phyloP scores from a whole-genome alignment of 805 yeast species.

The Huiozyma naganishii region DNA sequence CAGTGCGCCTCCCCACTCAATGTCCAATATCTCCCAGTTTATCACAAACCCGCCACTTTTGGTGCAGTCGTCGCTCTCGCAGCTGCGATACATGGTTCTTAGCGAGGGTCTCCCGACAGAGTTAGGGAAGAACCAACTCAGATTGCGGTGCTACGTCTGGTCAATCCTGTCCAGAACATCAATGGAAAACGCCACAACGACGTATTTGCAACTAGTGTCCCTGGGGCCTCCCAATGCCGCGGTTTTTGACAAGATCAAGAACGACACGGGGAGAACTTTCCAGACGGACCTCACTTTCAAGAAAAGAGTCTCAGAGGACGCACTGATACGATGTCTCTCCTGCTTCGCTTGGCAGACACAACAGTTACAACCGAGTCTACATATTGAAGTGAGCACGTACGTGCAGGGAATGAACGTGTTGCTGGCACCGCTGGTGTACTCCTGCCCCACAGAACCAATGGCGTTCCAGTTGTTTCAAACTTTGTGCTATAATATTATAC shows the following conservation, averaged over 20 bases:
- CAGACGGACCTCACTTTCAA: constrained; percentile 62
- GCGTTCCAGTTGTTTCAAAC: constrained; percentile 64
- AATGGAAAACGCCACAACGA: constrained; percentile 40
- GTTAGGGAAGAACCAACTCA: constrained; percentile 6
- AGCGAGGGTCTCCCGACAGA: constrained; percentile 12
- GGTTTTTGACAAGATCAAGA: constrained; percentile 49
- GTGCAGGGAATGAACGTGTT: constrained; percentile 92
- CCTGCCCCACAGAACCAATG: constrained; percentile 73
- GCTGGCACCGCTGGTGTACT: constrained; percentile 71
- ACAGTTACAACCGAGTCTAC: constrained; percentile 5
- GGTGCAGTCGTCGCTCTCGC: constrained; percentile 19
- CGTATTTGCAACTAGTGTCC: constrained; percentile 43
- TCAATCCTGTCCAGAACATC: constrained; percentile 58
- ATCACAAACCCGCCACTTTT: constrained; percentile 17
- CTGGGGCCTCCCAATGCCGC: constrained; percentile 51
- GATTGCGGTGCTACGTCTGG: constrained; percentile 62
- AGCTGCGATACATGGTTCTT: constrained; percentile 17
- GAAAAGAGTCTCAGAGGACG: constrained; percentile 54
- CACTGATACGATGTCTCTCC: constrained; percentile 57
- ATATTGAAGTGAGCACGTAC: constrained; percentile 30
- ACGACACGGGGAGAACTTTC: constrained; percentile 79
- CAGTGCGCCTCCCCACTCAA: no score
- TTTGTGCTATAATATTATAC: constrained; percentile 54
- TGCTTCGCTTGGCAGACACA: constrained; percentile 49
- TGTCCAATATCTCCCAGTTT: constrained; percentile 2